Conservation (phyloP, 345 rosid species). For the Odontarrhena argentea region DNA sequence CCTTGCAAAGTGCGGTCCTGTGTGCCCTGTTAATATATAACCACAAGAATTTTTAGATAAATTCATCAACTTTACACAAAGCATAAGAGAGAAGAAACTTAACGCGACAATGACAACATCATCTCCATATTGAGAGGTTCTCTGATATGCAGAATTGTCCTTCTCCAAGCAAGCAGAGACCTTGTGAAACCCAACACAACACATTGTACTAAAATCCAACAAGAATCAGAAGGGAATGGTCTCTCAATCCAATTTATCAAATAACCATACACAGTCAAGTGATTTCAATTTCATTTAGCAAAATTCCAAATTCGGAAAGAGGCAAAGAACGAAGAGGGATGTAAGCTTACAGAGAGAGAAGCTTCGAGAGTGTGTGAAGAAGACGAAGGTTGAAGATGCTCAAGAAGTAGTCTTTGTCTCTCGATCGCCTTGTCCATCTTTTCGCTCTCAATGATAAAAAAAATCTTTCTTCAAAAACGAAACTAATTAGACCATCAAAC, state of each 20-base stretch:
- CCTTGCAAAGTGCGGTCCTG: conserved; percentile 81
- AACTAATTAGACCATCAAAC: no score
- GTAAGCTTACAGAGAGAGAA: conserved; percentile 58
- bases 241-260: no score
- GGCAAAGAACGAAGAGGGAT: background rate
- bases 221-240: background rate
- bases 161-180: conserved; percentile 76
- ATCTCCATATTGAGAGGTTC: conserved; percentile 68
- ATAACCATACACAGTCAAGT: no score
- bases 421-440: conserved; percentile 76
- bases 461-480: background rate
- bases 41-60: conserved; percentile 1
- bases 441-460: background rate
- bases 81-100: conserved; percentile 39
- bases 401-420: conserved; percentile 73
- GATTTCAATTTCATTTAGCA: background rate
- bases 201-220: background rate
- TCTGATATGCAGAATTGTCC: conserved; percentile 73
- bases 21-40: conserved; percentile 56
- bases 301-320: background rate
- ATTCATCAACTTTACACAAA: background rate
- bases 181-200: conserved; percentile 39
- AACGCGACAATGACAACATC: conserved; percentile 94
- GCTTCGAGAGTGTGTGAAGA: conserved; percentile 49
- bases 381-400: conserved; percentile 68